phyloP scores from a whole-genome alignment of 495 filamentous ascomycete genomes.

The Saxophila tyrrhenica region DNA sequence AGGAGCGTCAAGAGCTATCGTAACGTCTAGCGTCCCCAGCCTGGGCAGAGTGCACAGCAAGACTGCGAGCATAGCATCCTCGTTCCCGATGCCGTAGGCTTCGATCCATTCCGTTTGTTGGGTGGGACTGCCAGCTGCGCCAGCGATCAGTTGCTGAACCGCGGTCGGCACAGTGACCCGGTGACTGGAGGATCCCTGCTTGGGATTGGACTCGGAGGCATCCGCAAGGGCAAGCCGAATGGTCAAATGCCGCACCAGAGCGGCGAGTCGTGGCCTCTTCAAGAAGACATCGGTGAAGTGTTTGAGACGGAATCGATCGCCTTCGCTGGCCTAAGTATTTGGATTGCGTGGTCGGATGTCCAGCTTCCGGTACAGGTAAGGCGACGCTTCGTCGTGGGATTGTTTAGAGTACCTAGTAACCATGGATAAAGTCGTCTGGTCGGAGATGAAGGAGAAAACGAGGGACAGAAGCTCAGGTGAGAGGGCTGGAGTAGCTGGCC shows the following conservation, averaged over 20 bases:
- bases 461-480: background rate
- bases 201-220: too few relatives aligned
- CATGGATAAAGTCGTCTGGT: background rate
- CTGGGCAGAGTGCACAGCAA: background rate
- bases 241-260: background rate
- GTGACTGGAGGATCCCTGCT: too few relatives aligned
- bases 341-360: background rate
- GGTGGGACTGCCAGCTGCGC: background rate
- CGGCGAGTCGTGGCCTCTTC: background rate
- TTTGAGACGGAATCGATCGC: background rate
- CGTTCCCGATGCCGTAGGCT: background rate
- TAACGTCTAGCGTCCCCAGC: background rate
- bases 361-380: background rate
- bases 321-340: background rate
- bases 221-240: background rate
- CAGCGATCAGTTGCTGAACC: background rate
- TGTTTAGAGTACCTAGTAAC: background rate
- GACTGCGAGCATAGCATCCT: background rate
- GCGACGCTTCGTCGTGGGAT: background rate
- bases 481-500: too few relatives aligned
- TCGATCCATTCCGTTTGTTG: background rate
- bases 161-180: background rate
- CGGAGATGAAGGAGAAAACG: background rate
- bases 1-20: background rate
- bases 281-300: background rate